Conservation (phyloP, 1,284 basidiomycete genomes). For the Fomitiporia mediterranea region DNA sequence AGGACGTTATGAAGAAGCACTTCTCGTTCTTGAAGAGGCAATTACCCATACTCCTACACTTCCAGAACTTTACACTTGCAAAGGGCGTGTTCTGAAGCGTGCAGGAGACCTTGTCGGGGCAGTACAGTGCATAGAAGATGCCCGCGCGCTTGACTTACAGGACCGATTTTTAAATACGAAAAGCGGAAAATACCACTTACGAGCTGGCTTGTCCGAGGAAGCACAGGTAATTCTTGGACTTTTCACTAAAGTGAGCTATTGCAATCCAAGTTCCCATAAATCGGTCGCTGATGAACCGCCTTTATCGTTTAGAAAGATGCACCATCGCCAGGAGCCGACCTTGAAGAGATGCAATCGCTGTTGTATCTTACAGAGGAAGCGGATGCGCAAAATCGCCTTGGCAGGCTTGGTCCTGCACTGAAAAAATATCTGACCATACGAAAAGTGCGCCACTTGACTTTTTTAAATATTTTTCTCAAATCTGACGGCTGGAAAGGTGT, state of each 20-base stretch:
- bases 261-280: background rate
- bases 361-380: conserved; percentile 87
- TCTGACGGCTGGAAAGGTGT: conserved; percentile 46
- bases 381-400: conserved; percentile 60
- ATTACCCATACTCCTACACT: conserved; percentile 88
- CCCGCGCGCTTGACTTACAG: conserved; percentile 86
- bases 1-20: conserved; percentile 49
- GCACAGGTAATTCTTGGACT: conserved; percentile 71
- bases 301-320: conserved; percentile 71
- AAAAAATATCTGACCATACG: conserved; percentile 82
- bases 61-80: conserved; percentile 86
- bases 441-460: conserved; percentile 43
- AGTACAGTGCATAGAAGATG: conserved; percentile 75
- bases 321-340: conserved; percentile 68
- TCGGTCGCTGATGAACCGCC: background rate
- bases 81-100: conserved; percentile 84
- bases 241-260: conserved; percentile 76
- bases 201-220: conserved; percentile 75
- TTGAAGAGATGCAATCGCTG: conserved; percentile 95
- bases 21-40: conserved; percentile 65
- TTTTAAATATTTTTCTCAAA: background rate
- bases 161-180: conserved; percentile 97
- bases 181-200: conserved; percentile 85
- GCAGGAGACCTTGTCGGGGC: conserved; percentile 80
- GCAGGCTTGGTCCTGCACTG: conserved; percentile 76